A percentile compares a stretch with the other conserved stretches of the same genome.
These are phyloP conservation scores for Iodosphaeria phyllophila DNA, from an alignment of 2,329 filamentous ascomycete genomes.

Conservation along the genomic window DNA sequence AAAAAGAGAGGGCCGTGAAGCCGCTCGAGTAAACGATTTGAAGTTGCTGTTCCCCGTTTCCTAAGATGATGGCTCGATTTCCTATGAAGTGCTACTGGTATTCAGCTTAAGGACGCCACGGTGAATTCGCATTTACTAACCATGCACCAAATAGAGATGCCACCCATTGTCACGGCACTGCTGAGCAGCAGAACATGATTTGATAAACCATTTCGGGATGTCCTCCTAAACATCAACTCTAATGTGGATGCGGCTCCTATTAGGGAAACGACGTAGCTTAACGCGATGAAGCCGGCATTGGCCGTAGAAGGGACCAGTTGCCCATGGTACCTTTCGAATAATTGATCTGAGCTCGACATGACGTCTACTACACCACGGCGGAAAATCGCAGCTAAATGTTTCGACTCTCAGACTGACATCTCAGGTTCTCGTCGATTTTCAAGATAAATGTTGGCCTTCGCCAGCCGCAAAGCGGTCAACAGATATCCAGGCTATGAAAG, in stretches of 20 bases:
- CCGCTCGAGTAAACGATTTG: slow-evolving; percentile 58
- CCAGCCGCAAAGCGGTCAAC: too few relatives aligned
- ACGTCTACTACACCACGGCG: too few relatives aligned
- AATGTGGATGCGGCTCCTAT: slow-evolving; percentile 64
- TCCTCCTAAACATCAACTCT: slow-evolving; percentile 63
- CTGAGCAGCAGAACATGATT: slow-evolving; percentile 49
- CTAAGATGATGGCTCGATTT: slow-evolving; percentile 60
- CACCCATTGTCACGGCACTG: slow-evolving; percentile 53
- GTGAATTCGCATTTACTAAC: slow-evolving; percentile 14
- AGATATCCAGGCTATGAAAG: too few relatives aligned
- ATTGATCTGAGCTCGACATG: slow-evolving; percentile 11
- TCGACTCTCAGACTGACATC: neutral
- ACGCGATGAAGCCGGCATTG: slow-evolving; percentile 42
- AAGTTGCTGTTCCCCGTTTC: slow-evolving; percentile 36
- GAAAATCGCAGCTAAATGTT: neutral
- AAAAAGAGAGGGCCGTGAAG: slow-evolving; percentile 60
- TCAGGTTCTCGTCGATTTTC: neutral
- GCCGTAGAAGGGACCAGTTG: slow-evolving; percentile 28
- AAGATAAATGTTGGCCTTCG: too few relatives aligned
- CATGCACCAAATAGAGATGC: slow-evolving; percentile 58
- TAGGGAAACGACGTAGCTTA: slow-evolving; percentile 61
- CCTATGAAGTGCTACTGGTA: slow-evolving; percentile 56
- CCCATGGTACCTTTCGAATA: slow-evolving; percentile 22
- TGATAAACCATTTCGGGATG: slow-evolving; percentile 45
- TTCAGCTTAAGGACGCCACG: slow-evolving; percentile 16